These are phyloP conservation scores for Picea glauca DNA, from an alignment of 75 land plant species.

Conservation along the genomic window DNA sequence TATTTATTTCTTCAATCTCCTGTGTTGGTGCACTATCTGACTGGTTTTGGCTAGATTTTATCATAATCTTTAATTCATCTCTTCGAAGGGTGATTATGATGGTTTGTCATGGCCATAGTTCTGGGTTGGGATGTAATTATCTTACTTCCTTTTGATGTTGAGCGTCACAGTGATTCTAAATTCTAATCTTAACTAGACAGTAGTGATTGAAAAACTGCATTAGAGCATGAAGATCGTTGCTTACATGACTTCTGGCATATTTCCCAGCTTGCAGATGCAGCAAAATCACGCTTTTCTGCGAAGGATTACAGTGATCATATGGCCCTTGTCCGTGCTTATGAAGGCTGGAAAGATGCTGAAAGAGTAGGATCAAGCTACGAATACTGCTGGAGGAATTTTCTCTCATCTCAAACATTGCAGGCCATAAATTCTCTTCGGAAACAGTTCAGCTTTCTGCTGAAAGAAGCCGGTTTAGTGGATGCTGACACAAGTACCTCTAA, in stretches of 20 bases:
- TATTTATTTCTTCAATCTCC: not conserved
- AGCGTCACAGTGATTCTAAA: not conserved
- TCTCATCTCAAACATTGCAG: constrained; percentile 85
- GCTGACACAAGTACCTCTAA: constrained; percentile 41
- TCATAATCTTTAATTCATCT: not conserved
- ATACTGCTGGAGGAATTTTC: constrained; percentile 95
- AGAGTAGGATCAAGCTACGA: constrained; percentile 74
- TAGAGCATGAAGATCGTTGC: not conserved
- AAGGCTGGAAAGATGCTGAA: constrained; percentile 95
- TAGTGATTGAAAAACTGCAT: not conserved
- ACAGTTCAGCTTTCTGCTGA: constrained; percentile 76
- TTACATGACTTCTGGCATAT: constrained; percentile 6
- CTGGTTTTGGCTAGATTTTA: not conserved
- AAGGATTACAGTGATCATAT: constrained; percentile 96
- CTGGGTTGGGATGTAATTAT: not conserved
- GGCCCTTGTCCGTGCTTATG: constrained; percentile 95
- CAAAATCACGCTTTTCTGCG: constrained; percentile 83
- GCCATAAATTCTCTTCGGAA: constrained; percentile 84
- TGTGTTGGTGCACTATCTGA: not conserved
- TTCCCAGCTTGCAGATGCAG: constrained; percentile 73
- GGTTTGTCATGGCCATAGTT: not conserved
- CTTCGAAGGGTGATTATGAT: not conserved
- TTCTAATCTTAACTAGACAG: not conserved
- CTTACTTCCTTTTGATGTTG: not conserved
- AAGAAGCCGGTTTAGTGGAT: constrained; percentile 78